phyloP scores from a whole-genome alignment of 176 grass and related monocot genomes.

The Carex cristatella region DNA sequence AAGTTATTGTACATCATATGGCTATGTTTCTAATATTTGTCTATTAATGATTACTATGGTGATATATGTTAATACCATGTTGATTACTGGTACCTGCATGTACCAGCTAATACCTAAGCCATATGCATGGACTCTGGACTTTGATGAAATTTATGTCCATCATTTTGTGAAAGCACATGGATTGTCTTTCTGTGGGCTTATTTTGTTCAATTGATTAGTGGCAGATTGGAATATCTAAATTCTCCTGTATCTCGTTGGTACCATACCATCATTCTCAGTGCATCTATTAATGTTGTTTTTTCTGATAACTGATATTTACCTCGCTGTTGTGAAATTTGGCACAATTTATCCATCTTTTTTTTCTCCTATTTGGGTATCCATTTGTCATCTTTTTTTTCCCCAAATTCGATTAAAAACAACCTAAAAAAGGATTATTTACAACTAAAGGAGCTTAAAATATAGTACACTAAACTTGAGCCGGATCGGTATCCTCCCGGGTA shows the following conservation, averaged over 20 bases:
- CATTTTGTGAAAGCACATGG: background rate
- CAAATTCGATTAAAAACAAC: background rate
- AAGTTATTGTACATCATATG: background rate
- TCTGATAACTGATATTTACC: too few relatives aligned
- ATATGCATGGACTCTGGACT: background rate
- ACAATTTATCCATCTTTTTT: too few relatives aligned
- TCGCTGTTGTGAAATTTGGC: too few relatives aligned
- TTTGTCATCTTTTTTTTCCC: background rate
- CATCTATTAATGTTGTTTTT: background rate
- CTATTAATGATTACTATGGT: background rate
- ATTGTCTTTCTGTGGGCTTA: background rate
- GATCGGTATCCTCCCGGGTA: too few relatives aligned
- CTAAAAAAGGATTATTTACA: background rate
- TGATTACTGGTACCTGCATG: background rate
- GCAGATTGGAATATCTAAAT: background rate
- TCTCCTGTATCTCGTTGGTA: background rate
- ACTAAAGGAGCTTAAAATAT: too few relatives aligned
- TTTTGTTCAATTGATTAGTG: background rate
- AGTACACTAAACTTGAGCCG: too few relatives aligned
- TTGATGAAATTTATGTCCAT: background rate
- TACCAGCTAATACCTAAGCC: background rate
- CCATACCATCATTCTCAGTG: background rate
- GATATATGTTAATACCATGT: too few relatives aligned
- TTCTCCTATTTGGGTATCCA: too few relatives aligned
- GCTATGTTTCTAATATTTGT: too few relatives aligned